Evolutionary conservation across 768 basidiomycete genomes (phyloP).

Genomic region (Solioccasus polychromus): DNA sequence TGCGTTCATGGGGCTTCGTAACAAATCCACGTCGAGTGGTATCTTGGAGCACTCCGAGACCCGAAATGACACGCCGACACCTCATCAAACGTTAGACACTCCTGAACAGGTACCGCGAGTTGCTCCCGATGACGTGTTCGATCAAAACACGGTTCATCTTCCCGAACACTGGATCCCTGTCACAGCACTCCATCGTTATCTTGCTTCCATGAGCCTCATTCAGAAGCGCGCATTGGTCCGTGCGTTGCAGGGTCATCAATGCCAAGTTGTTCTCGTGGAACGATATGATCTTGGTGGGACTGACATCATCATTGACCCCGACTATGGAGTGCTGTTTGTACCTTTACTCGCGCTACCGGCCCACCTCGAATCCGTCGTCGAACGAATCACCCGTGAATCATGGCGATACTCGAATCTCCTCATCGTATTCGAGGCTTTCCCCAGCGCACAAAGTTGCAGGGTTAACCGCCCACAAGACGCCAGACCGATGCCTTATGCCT

Average conservation of each 20-base stretch:
- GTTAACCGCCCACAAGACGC: slow-evolving; percentile 5
- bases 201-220: slow-evolving; percentile 65
- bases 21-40: slow-evolving; percentile 9
- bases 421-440: slow-evolving; percentile 67
- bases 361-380: slow-evolving; percentile 42
- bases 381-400: slow-evolving; percentile 51
- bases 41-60: slow-evolving; percentile 9
- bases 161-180: slow-evolving; percentile 34
- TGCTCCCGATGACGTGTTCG: slow-evolving; percentile 41
- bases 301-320: slow-evolving; percentile 67
- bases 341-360: slow-evolving; percentile 48
- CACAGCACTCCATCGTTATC: slow-evolving; percentile 52
- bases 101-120: slow-evolving; percentile 18
- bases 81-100: slow-evolving; percentile 4
- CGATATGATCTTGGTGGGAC: slow-evolving; percentile 55
- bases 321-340: slow-evolving; percentile 53
- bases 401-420: slow-evolving; percentile 58
- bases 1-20: slow-evolving; percentile 26
- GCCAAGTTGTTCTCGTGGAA: slow-evolving; percentile 59
- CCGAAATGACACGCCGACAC: slow-evolving; percentile 10
- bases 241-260: slow-evolving; percentile 42
- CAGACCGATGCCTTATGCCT: slow-evolving; percentile 38
- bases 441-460: slow-evolving; percentile 40
- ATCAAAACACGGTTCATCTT: slow-evolving; percentile 43
- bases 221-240: slow-evolving; percentile 65